Evolutionary conservation across 2,329 filamentous ascomycete genomes (phyloP).

Genomic region (Cordyceps farinosa): DNA sequence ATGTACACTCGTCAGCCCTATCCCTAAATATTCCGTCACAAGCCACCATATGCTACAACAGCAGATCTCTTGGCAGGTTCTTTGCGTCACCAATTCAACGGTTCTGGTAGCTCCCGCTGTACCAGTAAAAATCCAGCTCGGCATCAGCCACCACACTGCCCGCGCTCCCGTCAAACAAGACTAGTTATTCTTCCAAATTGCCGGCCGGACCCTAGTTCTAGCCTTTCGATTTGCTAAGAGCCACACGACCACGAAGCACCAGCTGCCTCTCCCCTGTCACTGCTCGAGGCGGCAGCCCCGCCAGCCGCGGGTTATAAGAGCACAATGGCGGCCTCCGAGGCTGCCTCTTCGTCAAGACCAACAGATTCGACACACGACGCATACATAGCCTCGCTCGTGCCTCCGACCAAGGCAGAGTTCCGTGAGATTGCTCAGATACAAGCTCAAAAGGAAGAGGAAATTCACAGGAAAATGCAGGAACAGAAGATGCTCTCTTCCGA

Average conservation of each 20-base stretch:
- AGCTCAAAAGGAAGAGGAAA: constrained; percentile 42
- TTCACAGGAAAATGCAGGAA: constrained; percentile 39
- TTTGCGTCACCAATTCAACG: background rate
- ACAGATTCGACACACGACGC: constrained; percentile 26
- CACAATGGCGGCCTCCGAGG: constrained; percentile 8
- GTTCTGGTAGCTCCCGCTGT: background rate
- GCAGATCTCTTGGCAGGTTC: constrained; percentile 2
- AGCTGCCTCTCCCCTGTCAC: background rate
- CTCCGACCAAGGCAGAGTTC: constrained; percentile 45
- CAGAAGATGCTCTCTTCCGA: constrained; percentile 33
- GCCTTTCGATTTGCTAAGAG: background rate
- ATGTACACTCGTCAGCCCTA: background rate
- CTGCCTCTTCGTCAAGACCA: constrained; percentile 21
- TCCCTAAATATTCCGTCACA: background rate
- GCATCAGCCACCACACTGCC: constrained; percentile 8
- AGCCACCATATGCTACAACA: background rate
- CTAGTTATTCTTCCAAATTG: background rate
- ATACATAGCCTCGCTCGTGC: constrained; percentile 50
- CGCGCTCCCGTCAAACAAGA: background rate
- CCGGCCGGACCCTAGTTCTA: background rate
- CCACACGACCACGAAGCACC: background rate
- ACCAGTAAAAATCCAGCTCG: background rate
- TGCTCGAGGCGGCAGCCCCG: constrained; percentile 9
- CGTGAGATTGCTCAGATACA: constrained; percentile 48
- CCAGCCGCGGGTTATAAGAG: constrained; percentile 4